Percentiles rank a stretch among this genome's conserved stretches.
phyloP scores from a whole-genome alignment of 1,284 basidiomycete species.

The Cryptococcus sp. region DNA sequence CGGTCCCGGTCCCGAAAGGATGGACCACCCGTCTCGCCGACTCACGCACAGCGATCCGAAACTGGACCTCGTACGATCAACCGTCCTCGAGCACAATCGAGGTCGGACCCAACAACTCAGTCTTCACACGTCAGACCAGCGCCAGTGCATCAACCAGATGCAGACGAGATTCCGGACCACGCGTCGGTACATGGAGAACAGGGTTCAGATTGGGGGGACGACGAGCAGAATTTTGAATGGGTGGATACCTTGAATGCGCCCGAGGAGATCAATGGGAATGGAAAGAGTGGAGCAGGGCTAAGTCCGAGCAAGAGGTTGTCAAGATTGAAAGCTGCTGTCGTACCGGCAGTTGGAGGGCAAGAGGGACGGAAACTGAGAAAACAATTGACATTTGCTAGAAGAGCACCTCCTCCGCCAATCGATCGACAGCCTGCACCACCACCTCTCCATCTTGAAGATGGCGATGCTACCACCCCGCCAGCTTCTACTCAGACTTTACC shows the following conservation, averaged over 20 bases:
- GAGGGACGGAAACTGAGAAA: conserved; percentile 27
- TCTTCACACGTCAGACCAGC: neutral
- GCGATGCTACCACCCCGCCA: conserved; percentile 1
- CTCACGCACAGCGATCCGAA: neutral
- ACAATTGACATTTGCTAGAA: conserved; percentile 28
- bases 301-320: conserved; percentile 24
- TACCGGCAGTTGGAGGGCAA: conserved; percentile 1
- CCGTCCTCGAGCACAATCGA: neutral
- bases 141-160: neutral
- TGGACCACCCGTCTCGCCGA: neutral
- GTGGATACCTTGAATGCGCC: conserved; percentile 30
- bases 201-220: conserved; percentile 45
- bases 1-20: conserved; percentile 13
- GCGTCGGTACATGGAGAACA: conserved; percentile 42
- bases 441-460: neutral
- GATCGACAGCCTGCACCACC: conserved; percentile 6
- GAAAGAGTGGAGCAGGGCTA: conserved; percentile 2
- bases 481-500: conserved; percentile 1
- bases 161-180: conserved; percentile 10
- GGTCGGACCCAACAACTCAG: neutral
- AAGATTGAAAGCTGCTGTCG: conserved; percentile 17
- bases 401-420: conserved; percentile 21
- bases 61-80: neutral
- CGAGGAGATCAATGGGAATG: conserved; percentile 28
- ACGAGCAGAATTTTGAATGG: conserved; percentile 43